A percentile compares a stretch with the other conserved stretches of the same genome.
Conservation (phyloP, 2,329 filamentous ascomycete genomes). For the Epichloe typhina region DNA sequence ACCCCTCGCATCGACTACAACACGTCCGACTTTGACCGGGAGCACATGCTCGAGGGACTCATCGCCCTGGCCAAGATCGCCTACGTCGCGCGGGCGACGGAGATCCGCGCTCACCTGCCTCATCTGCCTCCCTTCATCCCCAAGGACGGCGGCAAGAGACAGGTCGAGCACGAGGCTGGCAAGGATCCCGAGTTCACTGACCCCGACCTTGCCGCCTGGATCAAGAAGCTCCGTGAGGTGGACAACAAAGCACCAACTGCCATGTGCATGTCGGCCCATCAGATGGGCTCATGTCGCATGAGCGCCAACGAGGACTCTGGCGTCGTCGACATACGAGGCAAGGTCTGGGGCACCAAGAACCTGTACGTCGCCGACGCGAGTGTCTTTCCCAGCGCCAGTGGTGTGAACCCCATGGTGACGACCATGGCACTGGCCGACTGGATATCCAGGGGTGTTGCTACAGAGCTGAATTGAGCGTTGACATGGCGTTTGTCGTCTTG, state of each 20-base stretch:
- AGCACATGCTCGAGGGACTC: conserved; percentile 57
- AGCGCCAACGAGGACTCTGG: conserved; percentile 36
- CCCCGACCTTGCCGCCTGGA: conserved; percentile 47
- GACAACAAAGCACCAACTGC: conserved; percentile 37
- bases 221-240: conserved; percentile 33
- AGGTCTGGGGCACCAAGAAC: conserved; percentile 51
- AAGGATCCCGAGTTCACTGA: conserved; percentile 39
- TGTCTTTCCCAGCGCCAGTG: conserved; percentile 63
- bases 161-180: conserved; percentile 9
- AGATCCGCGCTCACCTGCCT: conserved; percentile 56
- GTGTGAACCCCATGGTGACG: conserved; percentile 74
- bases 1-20: conserved; percentile 56
- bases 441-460: conserved; percentile 42
- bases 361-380: conserved; percentile 63
- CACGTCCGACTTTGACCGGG: conserved; percentile 56
- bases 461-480: background rate
- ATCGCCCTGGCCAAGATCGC: conserved; percentile 62
- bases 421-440: conserved; percentile 57
- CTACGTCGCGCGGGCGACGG: conserved; percentile 65
- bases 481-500: background rate
- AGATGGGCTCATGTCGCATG: conserved; percentile 73
- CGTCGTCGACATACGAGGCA: conserved; percentile 44
- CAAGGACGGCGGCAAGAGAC: conserved; percentile 11
- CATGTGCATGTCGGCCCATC: conserved; percentile 58
- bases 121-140: conserved; percentile 50